phyloP scores from a whole-genome alignment of 345 rosid genomes.

The Adansonia digitata region DNA sequence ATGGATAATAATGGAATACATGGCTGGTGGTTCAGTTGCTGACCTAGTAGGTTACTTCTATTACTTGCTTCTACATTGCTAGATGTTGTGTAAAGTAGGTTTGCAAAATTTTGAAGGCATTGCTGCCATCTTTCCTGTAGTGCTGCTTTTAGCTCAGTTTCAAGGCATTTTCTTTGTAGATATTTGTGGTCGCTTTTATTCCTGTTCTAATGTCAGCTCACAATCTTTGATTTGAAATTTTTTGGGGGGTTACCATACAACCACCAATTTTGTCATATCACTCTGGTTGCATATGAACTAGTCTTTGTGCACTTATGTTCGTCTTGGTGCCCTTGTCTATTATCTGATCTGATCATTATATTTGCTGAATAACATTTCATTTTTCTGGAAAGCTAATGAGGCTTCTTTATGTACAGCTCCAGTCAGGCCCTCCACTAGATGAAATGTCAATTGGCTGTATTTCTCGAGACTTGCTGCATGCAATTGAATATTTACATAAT shows the following conservation, averaged over 20 bases:
- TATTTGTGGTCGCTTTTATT: not conserved
- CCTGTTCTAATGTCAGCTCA: not conserved
- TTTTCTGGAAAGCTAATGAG: slow-evolving; percentile 18
- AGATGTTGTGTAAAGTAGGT: not conserved
- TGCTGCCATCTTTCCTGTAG: not conserved
- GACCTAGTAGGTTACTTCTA: slow-evolving; percentile 78
- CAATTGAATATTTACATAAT: slow-evolving; percentile 86
- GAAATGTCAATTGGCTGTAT: slow-evolving; percentile 92
- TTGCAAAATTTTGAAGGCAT: not conserved
- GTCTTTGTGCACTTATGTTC: not conserved
- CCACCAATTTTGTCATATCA: not conserved
- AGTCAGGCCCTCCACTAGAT: slow-evolving; percentile 85
- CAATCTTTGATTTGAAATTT: not conserved
- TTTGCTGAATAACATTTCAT: not conserved
- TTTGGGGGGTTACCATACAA: not conserved
- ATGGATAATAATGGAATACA: slow-evolving; percentile 99
- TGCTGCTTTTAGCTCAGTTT: not conserved
- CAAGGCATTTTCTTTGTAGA: not conserved
- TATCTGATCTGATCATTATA: not conserved
- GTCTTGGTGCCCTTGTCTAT: not conserved
- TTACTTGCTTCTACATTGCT: slow-evolving; percentile 12
- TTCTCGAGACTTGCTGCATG: slow-evolving; percentile 91
- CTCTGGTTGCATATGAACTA: not conserved
- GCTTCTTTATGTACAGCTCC: slow-evolving; percentile 57
- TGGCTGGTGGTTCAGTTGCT: slow-evolving; percentile 99